Conservation (phyloP, 2,329 filamentous ascomycete species). For the Fusarium chlamydosporum region DNA sequence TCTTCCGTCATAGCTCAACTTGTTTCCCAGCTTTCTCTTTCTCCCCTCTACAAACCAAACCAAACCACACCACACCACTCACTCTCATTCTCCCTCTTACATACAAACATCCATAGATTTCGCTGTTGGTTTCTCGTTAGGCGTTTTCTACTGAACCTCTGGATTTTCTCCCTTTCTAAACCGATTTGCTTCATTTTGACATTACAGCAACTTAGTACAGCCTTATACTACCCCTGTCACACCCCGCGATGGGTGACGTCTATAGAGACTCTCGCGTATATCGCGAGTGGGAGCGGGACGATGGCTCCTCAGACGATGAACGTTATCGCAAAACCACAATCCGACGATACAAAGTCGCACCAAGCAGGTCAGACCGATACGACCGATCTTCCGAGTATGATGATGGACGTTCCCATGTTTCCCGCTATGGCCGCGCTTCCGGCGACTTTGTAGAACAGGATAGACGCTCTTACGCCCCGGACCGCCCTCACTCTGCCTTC, state of each 20-base stretch:
- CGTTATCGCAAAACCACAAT: constrained; percentile 64
- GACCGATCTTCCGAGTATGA: constrained; percentile 61
- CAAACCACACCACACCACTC: background rate
- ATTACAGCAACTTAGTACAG: constrained; percentile 28
- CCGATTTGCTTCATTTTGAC: constrained; percentile 15
- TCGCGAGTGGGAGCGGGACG: constrained; percentile 53
- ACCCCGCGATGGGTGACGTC: constrained; percentile 55
- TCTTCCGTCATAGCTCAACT: constrained; percentile 48
- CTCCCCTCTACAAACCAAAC: constrained; percentile 30
- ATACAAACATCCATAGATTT: constrained; percentile 40
- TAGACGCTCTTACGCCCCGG: constrained; percentile 61
- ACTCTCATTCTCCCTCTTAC: constrained; percentile 25
- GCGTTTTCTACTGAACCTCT: constrained; percentile 33
- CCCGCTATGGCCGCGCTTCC: constrained; percentile 57
- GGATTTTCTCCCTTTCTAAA: constrained; percentile 8
- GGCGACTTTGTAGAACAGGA: constrained; percentile 61
- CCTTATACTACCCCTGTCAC: constrained; percentile 36
- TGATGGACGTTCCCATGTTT: constrained; percentile 63
- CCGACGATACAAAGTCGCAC: constrained; percentile 66
- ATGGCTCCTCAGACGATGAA: constrained; percentile 61
- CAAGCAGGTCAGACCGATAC: constrained; percentile 59
- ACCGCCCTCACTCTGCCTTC: constrained; percentile 66
- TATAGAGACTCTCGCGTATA: constrained; percentile 55
- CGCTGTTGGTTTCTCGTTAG: constrained; percentile 38
- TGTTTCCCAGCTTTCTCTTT: constrained; percentile 31